Percentiles rank a stretch among this genome's conserved stretches.
phyloP scores from a whole-genome alignment of 2,329 filamentous ascomycete genomes.

The Neofusicoccum laricinum region DNA sequence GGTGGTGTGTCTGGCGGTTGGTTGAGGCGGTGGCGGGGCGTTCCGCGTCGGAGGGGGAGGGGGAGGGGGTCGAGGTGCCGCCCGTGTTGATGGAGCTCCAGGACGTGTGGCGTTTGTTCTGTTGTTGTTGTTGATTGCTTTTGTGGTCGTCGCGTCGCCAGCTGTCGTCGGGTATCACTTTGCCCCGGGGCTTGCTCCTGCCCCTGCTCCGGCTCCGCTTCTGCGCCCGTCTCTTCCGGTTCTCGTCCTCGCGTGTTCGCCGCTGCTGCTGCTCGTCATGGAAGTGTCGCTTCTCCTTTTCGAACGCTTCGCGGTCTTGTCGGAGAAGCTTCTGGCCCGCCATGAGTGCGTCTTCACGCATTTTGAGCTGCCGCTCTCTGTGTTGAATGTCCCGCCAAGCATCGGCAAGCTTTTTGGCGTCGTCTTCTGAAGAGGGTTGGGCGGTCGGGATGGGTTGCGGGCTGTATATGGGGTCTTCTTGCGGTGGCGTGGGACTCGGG shows the following conservation, averaged over 20 bases:
- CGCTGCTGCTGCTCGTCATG: not conserved
- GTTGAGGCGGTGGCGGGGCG: not conserved
- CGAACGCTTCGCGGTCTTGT: conserved; percentile 3
- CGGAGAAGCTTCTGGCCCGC: not conserved
- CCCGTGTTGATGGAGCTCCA: not conserved
- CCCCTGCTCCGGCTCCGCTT: not conserved
- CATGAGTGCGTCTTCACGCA: not conserved
- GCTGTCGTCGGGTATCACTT: not conserved
- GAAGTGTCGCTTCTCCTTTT: not conserved
- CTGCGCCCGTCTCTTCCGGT: not conserved
- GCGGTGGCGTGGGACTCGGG: not conserved
- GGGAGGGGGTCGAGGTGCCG: not conserved
- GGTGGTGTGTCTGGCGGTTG: no score
- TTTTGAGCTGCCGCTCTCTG: not conserved
- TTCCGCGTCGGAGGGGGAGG: not conserved
- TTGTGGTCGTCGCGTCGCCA: not conserved
- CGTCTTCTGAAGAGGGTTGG: not conserved
- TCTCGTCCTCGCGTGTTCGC: not conserved
- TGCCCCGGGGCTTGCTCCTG: not conserved
- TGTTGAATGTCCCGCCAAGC: not conserved
- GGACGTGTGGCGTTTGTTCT: not conserved
- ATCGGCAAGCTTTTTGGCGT: not conserved
- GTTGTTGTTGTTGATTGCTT: not conserved
- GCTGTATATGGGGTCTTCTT: not conserved
- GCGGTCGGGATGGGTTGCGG: not conserved